Evolutionary conservation across 2,329 filamentous ascomycete species (phyloP), one percentile per base, ranked within the genome.

Genomic region (Trichoderma cornu-damae): DNA sequence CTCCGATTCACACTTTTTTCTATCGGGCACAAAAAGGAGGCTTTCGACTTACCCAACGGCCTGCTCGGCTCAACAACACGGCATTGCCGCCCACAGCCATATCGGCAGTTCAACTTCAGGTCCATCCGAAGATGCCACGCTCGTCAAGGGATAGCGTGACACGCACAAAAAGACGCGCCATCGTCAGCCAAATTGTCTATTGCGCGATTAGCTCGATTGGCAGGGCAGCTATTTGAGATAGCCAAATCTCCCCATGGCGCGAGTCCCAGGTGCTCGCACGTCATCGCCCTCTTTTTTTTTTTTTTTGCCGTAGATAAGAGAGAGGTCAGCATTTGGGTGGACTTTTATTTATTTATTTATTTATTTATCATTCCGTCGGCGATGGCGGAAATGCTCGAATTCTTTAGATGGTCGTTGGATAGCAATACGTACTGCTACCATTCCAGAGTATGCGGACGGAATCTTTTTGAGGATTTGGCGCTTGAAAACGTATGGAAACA

Each of bases 131-230:
- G 49, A 35, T 48, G 22, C 48, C 56, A 53, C 20, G 18, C 42
- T 35, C 24, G 37, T 44, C 55, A 42, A 53, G 3, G 40, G 56
- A 6, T 42, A 35, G 56, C 49, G 20, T 58, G 49, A 48, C 56
- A 48, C 18, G 43, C 56, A 57, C 58, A 47, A 46, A n/a, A 22
- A 32, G 53, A 59, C 58, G 57, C 47, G 52, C 30, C 51, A 6
- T 59, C 58, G 58, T 59, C 58, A 59, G 44, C 44, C 14, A 48
- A 51, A 53, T 38, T 37, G 32, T 35, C 32, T 57, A 59, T 59
- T 51, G 58, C 58, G 58, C 58, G 53, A 59, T 59, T 46, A 20
- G 51, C 12, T 43, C 14, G 43, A 59, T 59, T 56, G 50, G 44
- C 49, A 59, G 57, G 56, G 49, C 48, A 40, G 16, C 26, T 24